Evolutionary conservation across 148 eudicot genomes (phyloP), one percentile per base, ranked within the genome.

Genomic region (Fallopia convolvulus): DNA sequence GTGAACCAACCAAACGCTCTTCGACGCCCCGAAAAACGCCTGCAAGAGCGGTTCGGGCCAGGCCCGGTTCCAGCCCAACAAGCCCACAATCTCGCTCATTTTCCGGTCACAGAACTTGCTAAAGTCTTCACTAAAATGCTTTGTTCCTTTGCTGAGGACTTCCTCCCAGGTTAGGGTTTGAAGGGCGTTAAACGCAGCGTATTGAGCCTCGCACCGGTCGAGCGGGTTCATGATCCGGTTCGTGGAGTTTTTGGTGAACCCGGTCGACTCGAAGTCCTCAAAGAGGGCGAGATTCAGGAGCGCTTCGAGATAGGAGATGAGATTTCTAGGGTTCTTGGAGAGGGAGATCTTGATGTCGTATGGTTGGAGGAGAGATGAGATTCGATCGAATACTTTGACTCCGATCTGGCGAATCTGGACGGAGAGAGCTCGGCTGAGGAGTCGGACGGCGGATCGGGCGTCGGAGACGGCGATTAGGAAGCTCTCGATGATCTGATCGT

Each of bases 1-100:
- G 79, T 95, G 99, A 39, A 93, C 90, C 80, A 93, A 74, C 97
- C 97, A 95, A 47, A 95, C 90, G 9, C 86, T 86, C 61, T 95
- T 95, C 0, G 97, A 90, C 11, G 97, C 99, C 32, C 89, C 87
- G 56, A 95, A 95, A 56, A 95, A 95, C 23, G 94, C 89, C 53
- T 95, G 97, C 73, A 93, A 56, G 4, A 95, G 90, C n/a, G 86
- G 94, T 58, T 95, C 97, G 0, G 99, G 94, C 98, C 99, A 95
- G 0, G 93, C 93, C 50, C 93, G 50, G 76, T 83, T 73, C 99
- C 97, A 93, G 2, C 97, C 98, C 70, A 95, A 65, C 90, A 93
- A 71, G 0, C 88, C 85, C 55, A 92, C 98, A 72, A 93, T 88
- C 80, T 93, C 97, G 50, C 97, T 93, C 99, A 95, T 95, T 32